phyloP scores from a whole-genome alignment of 2,329 filamentous ascomycete species.

The Aspergillus sp. region DNA sequence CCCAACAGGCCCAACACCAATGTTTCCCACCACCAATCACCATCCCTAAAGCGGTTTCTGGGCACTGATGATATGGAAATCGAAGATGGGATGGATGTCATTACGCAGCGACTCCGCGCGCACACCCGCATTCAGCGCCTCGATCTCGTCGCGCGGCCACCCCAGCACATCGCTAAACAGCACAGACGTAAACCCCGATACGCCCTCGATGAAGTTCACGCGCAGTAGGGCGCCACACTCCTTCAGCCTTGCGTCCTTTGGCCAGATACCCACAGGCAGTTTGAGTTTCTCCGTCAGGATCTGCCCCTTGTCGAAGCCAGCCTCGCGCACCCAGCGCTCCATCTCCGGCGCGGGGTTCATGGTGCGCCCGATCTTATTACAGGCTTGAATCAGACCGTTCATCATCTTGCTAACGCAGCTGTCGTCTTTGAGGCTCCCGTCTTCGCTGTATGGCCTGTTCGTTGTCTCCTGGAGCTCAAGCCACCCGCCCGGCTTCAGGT shows the following conservation, averaged over 20 bases:
- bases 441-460: conserved; percentile 16
- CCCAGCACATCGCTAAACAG: conserved; percentile 16
- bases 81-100: conserved; percentile 17
- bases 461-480: conserved; percentile 17
- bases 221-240: conserved; percentile 17
- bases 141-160: conserved; percentile 14
- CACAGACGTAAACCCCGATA: conserved; percentile 18
- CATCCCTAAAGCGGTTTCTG: conserved; percentile 9
- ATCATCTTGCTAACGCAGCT: conserved; percentile 17
- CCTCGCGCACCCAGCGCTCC: conserved; percentile 12
- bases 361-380: conserved; percentile 14
- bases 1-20: neutral
- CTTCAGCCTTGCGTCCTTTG: conserved; percentile 15
- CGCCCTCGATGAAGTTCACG: conserved; percentile 18
- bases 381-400: conserved; percentile 14
- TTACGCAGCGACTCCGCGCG: conserved; percentile 13
- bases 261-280: conserved; percentile 17
- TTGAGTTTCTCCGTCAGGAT: conserved; percentile 8
- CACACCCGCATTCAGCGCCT: conserved; percentile 14
- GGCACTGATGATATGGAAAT: conserved; percentile 14
- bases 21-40: neutral
- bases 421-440: conserved; percentile 10
- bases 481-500: conserved; percentile 17
- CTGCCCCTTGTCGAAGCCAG: conserved; percentile 9
- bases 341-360: conserved; percentile 20